Evolutionary conservation across 2,329 filamentous ascomycete species (phyloP), one percentile per base, ranked within the genome.

Genomic region (Fusarium multiceps): DNA sequence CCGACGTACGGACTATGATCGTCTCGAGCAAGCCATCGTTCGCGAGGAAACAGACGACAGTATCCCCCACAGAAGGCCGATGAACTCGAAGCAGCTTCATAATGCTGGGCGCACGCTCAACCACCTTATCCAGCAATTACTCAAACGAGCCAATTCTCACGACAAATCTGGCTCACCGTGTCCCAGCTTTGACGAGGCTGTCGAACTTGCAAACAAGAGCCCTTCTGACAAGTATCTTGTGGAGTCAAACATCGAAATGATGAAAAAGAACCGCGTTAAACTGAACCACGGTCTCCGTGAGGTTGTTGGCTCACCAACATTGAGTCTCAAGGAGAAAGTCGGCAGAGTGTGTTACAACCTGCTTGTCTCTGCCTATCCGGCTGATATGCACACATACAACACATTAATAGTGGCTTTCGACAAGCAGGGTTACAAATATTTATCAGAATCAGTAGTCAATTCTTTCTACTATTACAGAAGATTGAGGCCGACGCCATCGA

Each of bases 371-470:
- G 77, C 84, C 3, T 82, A 87, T 20, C 86, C 89, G 1, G 91
- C 92, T 1, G 88, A 88, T 66, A 85, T 92, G 37, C 84, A 89
- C 68, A 93, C 90, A 6, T 93, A 90, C 80, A 94, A 94, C 74
- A 85, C 86, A 14, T 83, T 96, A 27, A 85, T 95, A 4, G 77
- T 87, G n/a, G 87, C 87, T n/a, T 89, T 95, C 53, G 84, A 86
- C 55, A 81, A 83, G 32, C 76, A 85, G 7, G 81, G 83, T 28
- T 80, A 85, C 55, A 81, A 84, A 58, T 78, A 81, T 40, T 79
- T 90, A 20, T 84, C 86, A 6, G 82, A 88, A 40, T 73, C 81
- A n/a, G 81, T 90, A 32, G 81, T 88, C 21, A 78, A 86, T 51
- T 85, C 83, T 0, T 86, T 88, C 55, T 78, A 87, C 43, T 68